phyloP scores from a whole-genome alignment of 345 rosid genomes.

The Atalantia buxifolia region DNA sequence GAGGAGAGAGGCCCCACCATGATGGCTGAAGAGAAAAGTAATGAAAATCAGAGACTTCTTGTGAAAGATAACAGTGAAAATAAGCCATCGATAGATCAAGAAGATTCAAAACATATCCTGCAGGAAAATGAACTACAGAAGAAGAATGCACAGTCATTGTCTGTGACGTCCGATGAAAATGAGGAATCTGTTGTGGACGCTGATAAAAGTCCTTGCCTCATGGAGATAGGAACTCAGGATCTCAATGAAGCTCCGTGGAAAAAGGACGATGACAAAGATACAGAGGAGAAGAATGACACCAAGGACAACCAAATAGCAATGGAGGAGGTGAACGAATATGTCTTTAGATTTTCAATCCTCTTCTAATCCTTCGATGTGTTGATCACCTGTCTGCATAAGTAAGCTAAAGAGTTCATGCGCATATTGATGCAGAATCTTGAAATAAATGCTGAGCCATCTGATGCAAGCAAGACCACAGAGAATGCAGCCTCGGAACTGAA shows the following conservation, averaged over 20 bases:
- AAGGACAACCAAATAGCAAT: neutral
- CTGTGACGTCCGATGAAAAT: neutral
- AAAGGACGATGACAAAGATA: neutral
- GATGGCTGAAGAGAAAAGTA: constrained; percentile 1
- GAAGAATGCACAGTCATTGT: neutral
- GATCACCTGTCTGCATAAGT: neutral
- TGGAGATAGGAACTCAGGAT: constrained; percentile 7
- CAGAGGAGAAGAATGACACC: constrained; percentile 4
- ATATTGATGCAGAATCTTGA: constrained; percentile 2
- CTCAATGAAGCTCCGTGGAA: neutral
- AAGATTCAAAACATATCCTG: neutral
- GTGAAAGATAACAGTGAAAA: neutral
- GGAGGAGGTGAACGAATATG: constrained; percentile 19
- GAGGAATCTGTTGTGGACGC: neutral
- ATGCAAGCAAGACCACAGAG: neutral
- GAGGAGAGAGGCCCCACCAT: neutral
- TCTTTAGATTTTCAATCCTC: neutral
- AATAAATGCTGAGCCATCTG: neutral
- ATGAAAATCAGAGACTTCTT: neutral
- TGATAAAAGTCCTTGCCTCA: neutral
- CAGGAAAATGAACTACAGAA: constrained; percentile 1
- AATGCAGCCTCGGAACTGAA: neutral
- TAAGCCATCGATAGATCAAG: constrained; percentile 2
- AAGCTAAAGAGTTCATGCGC: neutral
- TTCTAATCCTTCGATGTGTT: neutral